Conservation (phyloP, 2,329 filamentous ascomycete genomes). For the Anisogramma anomala region DNA sequence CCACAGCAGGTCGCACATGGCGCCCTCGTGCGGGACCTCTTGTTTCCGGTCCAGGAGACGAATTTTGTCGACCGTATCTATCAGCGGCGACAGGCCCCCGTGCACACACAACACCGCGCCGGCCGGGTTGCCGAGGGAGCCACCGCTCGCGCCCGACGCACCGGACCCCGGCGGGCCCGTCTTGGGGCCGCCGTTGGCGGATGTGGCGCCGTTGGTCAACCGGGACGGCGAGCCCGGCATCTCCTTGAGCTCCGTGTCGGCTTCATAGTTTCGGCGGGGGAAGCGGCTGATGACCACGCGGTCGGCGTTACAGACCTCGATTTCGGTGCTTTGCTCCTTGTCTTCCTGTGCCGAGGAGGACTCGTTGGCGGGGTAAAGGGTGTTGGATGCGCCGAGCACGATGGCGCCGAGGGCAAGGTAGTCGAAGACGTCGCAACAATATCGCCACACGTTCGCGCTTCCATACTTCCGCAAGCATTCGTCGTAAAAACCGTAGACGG, state of each 20-base stretch:
- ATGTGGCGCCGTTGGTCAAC: constrained; percentile 13
- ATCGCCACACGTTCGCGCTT: constrained; percentile 91
- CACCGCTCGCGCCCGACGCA: constrained; percentile 57
- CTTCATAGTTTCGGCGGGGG: constrained; percentile 32
- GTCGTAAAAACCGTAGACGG: constrained; percentile 96
- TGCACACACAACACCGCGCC: constrained; percentile 93
- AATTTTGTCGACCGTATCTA: constrained; percentile 93
- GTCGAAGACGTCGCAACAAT: constrained; percentile 97
- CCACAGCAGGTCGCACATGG: constrained; percentile 98
- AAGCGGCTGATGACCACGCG: constrained; percentile 69
- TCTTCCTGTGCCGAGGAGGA: constrained; percentile 34
- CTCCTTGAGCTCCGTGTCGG: constrained; percentile 17
- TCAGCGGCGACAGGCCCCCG: constrained; percentile 79
- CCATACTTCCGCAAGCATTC: constrained; percentile 94
- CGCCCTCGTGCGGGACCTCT: constrained; percentile 94
- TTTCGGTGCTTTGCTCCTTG: constrained; percentile 66
- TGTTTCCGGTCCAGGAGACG: constrained; percentile 90
- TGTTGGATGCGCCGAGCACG: constrained; percentile 72
- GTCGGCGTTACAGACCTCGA: constrained; percentile 80
- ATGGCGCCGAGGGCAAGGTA: constrained; percentile 86
- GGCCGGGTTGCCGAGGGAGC: constrained; percentile 53
- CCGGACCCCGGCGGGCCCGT: constrained; percentile 70
- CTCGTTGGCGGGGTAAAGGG: constrained; percentile 40
- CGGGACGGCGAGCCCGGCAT: no score
- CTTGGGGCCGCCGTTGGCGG: constrained; percentile 29